A percentile compares a stretch with the other conserved stretches of the same genome.
Evolutionary conservation across 768 basidiomycete species (phyloP).

Genomic region (Psilocybe subaeruginosa): DNA sequence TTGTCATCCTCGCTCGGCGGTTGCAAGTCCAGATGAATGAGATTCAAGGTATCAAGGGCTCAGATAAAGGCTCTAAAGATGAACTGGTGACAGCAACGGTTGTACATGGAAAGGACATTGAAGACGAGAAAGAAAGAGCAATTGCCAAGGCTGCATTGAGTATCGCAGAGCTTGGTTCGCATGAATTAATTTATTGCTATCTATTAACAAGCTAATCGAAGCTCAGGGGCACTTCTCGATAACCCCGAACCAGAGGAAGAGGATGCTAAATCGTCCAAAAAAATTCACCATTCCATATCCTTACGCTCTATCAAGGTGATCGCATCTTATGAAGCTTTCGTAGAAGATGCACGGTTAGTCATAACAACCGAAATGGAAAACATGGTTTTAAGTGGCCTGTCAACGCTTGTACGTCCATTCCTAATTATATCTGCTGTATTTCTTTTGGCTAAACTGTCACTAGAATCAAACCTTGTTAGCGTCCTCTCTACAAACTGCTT

Average conservation of each 20-base stretch:
- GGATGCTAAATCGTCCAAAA: slow-evolving; percentile 8
- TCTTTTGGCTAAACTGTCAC: background rate
- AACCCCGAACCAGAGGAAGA: slow-evolving; percentile 32
- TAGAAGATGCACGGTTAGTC: slow-evolving; percentile 69
- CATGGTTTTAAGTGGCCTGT: slow-evolving; percentile 83
- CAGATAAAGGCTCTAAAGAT: slow-evolving; percentile 17
- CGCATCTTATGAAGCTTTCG: slow-evolving; percentile 65
- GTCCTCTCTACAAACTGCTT: slow-evolving; percentile 93
- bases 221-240: slow-evolving; percentile 54
- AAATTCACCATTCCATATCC: slow-evolving; percentile 38
- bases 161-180: slow-evolving; percentile 86
- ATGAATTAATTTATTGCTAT: background rate
- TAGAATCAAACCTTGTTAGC: slow-evolving; percentile 92
- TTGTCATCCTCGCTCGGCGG: slow-evolving; percentile 80
- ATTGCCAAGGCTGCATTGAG: slow-evolving; percentile 95
- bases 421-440: background rate
- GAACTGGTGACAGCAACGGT: slow-evolving; percentile 24
- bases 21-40: slow-evolving; percentile 87
- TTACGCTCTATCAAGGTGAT: slow-evolving; percentile 79
- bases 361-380: slow-evolving; percentile 89
- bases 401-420: slow-evolving; percentile 62
- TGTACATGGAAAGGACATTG: slow-evolving; percentile 41
- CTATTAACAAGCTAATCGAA: slow-evolving; percentile 3
- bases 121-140: slow-evolving; percentile 83
- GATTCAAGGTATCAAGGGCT: slow-evolving; percentile 41